Evolutionary conservation across 768 basidiomycete genomes (phyloP).

Genomic region (Tricholoma furcatifolium): DNA sequence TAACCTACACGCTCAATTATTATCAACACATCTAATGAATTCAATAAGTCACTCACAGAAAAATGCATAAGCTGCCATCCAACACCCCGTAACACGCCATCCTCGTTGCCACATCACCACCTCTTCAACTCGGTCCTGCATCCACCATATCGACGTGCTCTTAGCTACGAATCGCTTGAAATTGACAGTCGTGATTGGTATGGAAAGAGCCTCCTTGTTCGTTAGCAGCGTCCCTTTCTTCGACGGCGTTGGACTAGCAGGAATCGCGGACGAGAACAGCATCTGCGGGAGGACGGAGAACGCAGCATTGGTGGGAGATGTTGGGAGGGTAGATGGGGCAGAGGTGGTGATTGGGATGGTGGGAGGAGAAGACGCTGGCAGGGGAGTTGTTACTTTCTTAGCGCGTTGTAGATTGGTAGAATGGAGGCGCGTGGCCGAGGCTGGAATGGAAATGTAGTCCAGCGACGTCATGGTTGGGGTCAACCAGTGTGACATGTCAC

Average conservation of each 20-base stretch:
- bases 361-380: slow-evolving; percentile 30
- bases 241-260: slow-evolving; percentile 10
- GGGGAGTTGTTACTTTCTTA: slow-evolving; percentile 38
- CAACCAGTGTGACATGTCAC: too few relatives aligned
- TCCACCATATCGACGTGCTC: slow-evolving; percentile 82
- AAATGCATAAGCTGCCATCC: slow-evolving; percentile 77
- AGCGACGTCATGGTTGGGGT: slow-evolving; percentile 40
- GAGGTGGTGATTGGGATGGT: slow-evolving; percentile 8
- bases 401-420: slow-evolving; percentile 33
- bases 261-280: slow-evolving; percentile 31
- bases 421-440: slow-evolving; percentile 39
- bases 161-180: slow-evolving; percentile 79
- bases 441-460: slow-evolving; percentile 46
- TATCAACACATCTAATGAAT: not conserved
- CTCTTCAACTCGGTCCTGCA: slow-evolving; percentile 87
- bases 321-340: slow-evolving; percentile 5
- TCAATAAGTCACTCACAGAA: slow-evolving; percentile 54
- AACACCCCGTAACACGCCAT: slow-evolving; percentile 67
- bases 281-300: slow-evolving; percentile 36
- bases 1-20: slow-evolving; percentile 49
- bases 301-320: slow-evolving; percentile 15
- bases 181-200: slow-evolving; percentile 76
- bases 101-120: slow-evolving; percentile 79
- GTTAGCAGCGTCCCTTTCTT: slow-evolving; percentile 41
- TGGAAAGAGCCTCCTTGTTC: slow-evolving; percentile 68